Base-by-base conservation (phyloP, 139 green algal genomes). In the Desmodesmus armatus region DNA sequence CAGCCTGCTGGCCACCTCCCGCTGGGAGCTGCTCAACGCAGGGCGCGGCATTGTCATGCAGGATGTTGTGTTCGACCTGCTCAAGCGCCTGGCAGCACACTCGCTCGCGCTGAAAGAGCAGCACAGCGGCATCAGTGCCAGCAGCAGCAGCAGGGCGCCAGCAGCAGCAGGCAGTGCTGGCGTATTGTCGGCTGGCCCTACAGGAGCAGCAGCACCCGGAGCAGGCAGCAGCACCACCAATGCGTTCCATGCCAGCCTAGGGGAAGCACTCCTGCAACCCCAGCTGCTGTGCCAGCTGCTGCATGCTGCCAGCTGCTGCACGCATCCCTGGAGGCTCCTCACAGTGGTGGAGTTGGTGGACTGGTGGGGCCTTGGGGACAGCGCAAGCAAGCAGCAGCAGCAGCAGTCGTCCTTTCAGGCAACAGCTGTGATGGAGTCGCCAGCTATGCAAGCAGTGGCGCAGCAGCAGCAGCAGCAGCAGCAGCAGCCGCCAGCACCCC, bases 11-110 rank as follows among this genome's bases (percentile, higher is more conserved):
- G 72, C 55, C 17, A 82, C 55, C 19, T 82, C 76, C n/a, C 62
- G 76, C 35, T 82, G 76, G 53, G 76, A 82, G 55, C 47, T 82
- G 37, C 72, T 53, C 55, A 82, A 72, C 55, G 55, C 76, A 23
- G 76, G 76, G 15, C 37, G 53, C 11, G 76, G 76, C 55, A 65
- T 31, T 3, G 41, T 55, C 5, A 55, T 37, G n/a, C 35, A 37
- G 37, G 76, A 71, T 0, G 76, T 55, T 19, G 76, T 65, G 17
- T 31, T 21, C 40, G 33, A 27, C 53, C 76, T 82, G 25, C 55
- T 82, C 23, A 71, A 41, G 27, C 37, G 11, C 3, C 55, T 82
- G 37, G 55, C 76, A 39, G 76, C 21, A n/a, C 29, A 65, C 9
- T 17, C 25, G 35, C 74, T 40, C 3, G 27, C 25, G n/a, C 29